Percentiles rank a stretch among this genome's conserved stretches.
Conservation (phyloP, 2,329 filamentous ascomycete species). For the Metarhizium brunneum region DNA sequence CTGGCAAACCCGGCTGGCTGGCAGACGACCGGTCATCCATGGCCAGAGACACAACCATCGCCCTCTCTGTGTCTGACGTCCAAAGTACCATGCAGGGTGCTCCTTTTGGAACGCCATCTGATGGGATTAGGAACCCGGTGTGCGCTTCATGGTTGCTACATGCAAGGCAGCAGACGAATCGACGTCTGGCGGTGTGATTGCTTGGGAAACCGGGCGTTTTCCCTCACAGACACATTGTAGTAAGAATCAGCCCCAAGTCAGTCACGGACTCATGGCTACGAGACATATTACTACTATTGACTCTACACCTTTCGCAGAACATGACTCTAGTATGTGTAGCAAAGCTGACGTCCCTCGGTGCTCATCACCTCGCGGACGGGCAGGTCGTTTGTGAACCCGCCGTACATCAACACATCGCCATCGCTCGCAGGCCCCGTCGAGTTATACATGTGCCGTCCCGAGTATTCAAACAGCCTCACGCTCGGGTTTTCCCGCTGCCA, state of each 20-base stretch:
- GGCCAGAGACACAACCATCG: no score
- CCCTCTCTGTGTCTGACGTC: background rate
- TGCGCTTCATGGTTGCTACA: background rate
- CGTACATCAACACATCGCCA: constrained; percentile 3
- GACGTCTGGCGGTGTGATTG: background rate
- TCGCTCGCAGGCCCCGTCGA: constrained; percentile 1
- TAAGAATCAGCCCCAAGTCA: no score
- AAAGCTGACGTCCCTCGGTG: constrained; percentile 3
- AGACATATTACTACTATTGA: no score
- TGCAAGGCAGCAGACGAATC: background rate
- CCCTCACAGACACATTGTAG: no score
- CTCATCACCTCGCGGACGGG: constrained; percentile 2
- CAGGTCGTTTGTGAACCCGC: background rate
- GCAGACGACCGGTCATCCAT: no score
- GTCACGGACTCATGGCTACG: no score
- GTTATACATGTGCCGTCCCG: constrained; percentile 7
- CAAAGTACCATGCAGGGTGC: background rate
- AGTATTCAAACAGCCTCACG: background rate
- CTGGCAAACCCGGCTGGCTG: no score
- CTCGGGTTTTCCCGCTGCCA: constrained; percentile 5
- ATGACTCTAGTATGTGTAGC: constrained; percentile 10
- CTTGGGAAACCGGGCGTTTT: no score
- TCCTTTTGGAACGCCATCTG: background rate
- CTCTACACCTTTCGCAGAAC: no score
- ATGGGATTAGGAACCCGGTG: background rate